These are phyloP conservation scores for Hymenoscyphus salicellus DNA, from an alignment of 2,329 filamentous ascomycete genomes.

Conservation along the genomic window DNA sequence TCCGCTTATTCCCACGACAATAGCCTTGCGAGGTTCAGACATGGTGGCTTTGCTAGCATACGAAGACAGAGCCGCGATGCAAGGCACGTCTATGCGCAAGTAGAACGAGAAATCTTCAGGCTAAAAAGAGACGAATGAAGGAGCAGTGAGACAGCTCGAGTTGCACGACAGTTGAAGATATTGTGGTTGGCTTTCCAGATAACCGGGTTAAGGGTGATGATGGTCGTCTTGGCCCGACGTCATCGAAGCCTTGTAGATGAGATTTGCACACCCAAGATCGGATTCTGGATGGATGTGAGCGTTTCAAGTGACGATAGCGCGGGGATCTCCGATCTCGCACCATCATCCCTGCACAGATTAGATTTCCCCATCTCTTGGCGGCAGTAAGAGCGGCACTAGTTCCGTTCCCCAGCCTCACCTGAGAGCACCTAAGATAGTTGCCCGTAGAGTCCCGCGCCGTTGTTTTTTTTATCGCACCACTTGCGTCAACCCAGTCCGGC, in stretches of 20 bases:
- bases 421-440: no score
- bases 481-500: neutral
- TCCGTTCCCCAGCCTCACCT: neutral
- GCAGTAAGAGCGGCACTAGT: neutral
- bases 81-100: neutral
- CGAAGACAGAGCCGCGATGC: neutral
- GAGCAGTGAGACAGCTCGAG: neutral
- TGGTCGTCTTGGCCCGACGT: neutral
- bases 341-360: neutral
- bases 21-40: slow-evolving; percentile 25
- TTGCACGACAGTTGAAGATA: neutral
- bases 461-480: slow-evolving; percentile 1
- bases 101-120: neutral
- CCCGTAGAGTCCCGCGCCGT: neutral
- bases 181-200: neutral
- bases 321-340: neutral
- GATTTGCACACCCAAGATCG: neutral
- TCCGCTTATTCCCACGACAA: slow-evolving; percentile 80
- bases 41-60: neutral
- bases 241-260: neutral
- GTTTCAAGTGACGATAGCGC: neutral
- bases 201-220: neutral
- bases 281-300: neutral
- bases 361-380: neutral
- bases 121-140: neutral